Evolutionary conservation across 192 early-diverging fungal species (phyloP).

Genomic region (Thamnidium elegans): DNA sequence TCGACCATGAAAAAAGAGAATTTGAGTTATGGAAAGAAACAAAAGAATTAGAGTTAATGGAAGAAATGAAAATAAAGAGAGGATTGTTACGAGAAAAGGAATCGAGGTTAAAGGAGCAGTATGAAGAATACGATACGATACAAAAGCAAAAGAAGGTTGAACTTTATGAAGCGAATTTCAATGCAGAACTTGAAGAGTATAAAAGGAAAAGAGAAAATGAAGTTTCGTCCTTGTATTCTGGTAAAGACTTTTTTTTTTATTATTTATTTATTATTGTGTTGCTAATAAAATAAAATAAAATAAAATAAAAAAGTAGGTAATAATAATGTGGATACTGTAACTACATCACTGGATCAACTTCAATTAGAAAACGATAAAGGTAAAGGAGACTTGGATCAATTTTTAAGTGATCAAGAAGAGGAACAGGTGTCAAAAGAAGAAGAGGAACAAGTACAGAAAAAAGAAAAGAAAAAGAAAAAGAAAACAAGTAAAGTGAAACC

Average conservation of each 20-base stretch:
- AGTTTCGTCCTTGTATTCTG: conserved; percentile 26
- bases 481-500: background rate
- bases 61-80: conserved; percentile 15
- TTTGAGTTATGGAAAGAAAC: conserved; percentile 31
- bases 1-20: conserved; percentile 16
- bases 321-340: background rate
- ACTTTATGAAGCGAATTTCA: conserved; percentile 34
- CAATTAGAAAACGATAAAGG: conserved; percentile 10
- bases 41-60: conserved; percentile 6
- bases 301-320: background rate
- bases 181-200: conserved; percentile 38
- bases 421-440: background rate
- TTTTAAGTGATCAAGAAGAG: background rate
- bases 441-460: background rate
- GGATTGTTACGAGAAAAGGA: background rate
- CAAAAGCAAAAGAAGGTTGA: conserved; percentile 28
- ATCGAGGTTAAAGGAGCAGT: conserved; percentile 9
- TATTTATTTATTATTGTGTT: background rate
- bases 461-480: conserved; percentile 3
- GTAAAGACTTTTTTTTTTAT: background rate
- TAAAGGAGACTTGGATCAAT: conserved; percentile 4
- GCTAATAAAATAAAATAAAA: background rate
- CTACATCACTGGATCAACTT: conserved; percentile 18
- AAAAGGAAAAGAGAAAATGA: conserved; percentile 26
- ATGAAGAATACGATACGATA: conserved; percentile 21